phyloP scores from a whole-genome alignment of 2,329 filamentous ascomycete genomes.

The Nigrospora sphaerica region DNA sequence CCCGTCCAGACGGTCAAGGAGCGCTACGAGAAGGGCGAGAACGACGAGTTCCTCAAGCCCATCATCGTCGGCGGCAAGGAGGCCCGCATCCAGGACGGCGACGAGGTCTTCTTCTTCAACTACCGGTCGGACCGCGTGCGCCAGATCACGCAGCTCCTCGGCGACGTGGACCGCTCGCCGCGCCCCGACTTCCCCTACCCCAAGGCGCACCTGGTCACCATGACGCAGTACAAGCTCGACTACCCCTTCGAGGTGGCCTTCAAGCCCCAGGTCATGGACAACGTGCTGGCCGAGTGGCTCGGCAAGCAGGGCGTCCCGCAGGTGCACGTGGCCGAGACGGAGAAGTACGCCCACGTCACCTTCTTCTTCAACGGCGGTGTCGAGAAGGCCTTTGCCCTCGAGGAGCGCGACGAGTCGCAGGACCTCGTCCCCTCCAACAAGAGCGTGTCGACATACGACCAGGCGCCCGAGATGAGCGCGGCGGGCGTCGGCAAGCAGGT shows the following conservation, averaged over 20 bases:
- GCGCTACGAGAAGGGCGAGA: constrained; percentile 81
- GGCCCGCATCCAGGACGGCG: constrained; percentile 78
- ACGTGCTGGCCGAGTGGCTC: constrained; percentile 96
- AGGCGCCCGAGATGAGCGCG: constrained; percentile 93
- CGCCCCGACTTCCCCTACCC: constrained; percentile 89
- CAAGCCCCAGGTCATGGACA: constrained; percentile 90
- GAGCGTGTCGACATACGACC: constrained; percentile 86
- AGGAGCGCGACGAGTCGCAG: constrained; percentile 77
- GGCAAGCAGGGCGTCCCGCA: constrained; percentile 84
- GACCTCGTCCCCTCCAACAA: constrained; percentile 82
- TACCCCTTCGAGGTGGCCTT: constrained; percentile 92
- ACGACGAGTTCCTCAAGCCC: constrained; percentile 95
- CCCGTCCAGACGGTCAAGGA: constrained; percentile 81
- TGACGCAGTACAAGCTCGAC: constrained; percentile 97
- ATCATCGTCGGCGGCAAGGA: constrained; percentile 90
- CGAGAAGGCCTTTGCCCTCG: constrained; percentile 89
- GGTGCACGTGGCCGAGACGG: constrained; percentile 95
- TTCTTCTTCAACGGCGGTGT: constrained; percentile 99
- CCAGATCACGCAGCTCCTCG: constrained; percentile 90
- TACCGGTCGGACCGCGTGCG: constrained; percentile 97
- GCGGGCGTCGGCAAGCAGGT: constrained; percentile 85
- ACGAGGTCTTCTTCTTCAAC: constrained; percentile 99
- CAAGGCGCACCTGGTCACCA: constrained; percentile 86
- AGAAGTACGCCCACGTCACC: constrained; percentile 98
- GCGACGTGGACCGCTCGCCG: constrained; percentile 85